These are phyloP conservation scores for Areca catechu DNA, from an alignment of 176 grass and related monocot species.

Conservation along the genomic window DNA sequence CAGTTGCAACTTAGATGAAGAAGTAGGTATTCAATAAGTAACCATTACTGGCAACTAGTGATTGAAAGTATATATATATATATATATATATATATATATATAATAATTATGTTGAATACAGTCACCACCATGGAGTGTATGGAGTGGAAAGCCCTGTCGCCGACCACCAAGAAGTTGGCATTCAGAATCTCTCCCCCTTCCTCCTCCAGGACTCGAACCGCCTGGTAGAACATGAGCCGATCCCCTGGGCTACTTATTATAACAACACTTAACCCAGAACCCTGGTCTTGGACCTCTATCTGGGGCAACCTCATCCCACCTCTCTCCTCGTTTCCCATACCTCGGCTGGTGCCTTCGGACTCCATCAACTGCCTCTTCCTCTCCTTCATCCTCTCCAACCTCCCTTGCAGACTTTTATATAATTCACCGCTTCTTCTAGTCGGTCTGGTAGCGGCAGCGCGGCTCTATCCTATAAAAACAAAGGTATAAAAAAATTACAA, in stretches of 20 bases:
- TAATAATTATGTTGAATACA: too few species aligned
- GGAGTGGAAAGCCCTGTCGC: conserved; percentile 44
- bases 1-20: too few species aligned
- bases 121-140: conserved; percentile 48
- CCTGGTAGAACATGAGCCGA: conserved; percentile 37
- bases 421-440: conserved; percentile 41
- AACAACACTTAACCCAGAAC: conserved; percentile 38
- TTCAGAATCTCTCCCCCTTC: conserved; percentile 58
- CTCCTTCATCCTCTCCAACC: conserved; percentile 47
- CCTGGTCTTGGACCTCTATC: conserved; percentile 55
- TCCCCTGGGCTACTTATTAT: conserved; percentile 30
- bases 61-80: too few species aligned
- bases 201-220: conserved; percentile 40
- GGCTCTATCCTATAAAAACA: neutral
- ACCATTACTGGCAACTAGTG: too few species aligned
- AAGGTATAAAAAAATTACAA: neutral
- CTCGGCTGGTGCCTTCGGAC: neutral
- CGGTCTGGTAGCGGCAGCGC: conserved; percentile 29
- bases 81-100: too few species aligned
- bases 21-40: too few species aligned
- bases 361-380: conserved; percentile 44
- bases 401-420: conserved; percentile 46
- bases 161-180: conserved; percentile 54
- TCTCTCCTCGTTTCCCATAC: neutral
- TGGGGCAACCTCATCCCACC: neutral